These are phyloP conservation scores for Kodamaea arcana DNA, from an alignment of 1,139 yeast species.

Conservation along the genomic window DNA sequence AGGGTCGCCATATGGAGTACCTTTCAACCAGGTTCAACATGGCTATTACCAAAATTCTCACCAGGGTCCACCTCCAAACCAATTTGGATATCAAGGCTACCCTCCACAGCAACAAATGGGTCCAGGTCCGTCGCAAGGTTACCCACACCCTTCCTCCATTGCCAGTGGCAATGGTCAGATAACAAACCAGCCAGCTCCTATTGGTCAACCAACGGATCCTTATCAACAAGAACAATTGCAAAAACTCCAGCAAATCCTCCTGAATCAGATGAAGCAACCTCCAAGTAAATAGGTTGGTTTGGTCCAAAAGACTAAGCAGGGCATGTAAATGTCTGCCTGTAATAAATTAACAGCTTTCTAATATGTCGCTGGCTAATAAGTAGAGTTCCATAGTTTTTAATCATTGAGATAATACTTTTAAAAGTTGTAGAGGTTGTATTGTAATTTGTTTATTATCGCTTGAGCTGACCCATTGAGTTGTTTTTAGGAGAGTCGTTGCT, in stretches of 20 bases:
- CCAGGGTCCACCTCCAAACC: conserved; percentile 4
- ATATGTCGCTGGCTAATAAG: too few relatives aligned
- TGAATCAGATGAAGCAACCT: conserved; percentile 18
- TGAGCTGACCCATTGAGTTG: too few relatives aligned
- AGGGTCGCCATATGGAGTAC: conserved; percentile 15
- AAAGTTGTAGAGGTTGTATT: too few relatives aligned
- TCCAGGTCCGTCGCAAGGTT: conserved; percentile 1
- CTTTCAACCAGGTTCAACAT: conserved; percentile 13
- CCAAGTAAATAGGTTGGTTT: too few relatives aligned
- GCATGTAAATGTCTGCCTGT: too few relatives aligned
- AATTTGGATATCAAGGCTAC: conserved; percentile 4
- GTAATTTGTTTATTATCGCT: too few relatives aligned
- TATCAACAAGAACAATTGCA: conserved; percentile 19
- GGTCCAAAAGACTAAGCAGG: too few relatives aligned
- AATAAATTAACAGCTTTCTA: too few relatives aligned
- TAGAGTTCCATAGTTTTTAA: too few relatives aligned
- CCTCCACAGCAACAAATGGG: conserved; percentile 4
- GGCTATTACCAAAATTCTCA: conserved; percentile 7
- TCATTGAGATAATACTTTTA: too few relatives aligned
- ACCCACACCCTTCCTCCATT: conserved; percentile 1
- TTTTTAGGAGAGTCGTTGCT: too few relatives aligned
- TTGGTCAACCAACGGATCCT: conserved; percentile 9
- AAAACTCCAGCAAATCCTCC: conserved; percentile 28
- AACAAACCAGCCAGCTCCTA: conserved; percentile 1
- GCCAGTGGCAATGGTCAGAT: conserved; percentile 2